Base-by-base conservation (phyloP, 495 filamentous ascomycete genomes). In the Hypomontagnella submonticulosa region DNA sequence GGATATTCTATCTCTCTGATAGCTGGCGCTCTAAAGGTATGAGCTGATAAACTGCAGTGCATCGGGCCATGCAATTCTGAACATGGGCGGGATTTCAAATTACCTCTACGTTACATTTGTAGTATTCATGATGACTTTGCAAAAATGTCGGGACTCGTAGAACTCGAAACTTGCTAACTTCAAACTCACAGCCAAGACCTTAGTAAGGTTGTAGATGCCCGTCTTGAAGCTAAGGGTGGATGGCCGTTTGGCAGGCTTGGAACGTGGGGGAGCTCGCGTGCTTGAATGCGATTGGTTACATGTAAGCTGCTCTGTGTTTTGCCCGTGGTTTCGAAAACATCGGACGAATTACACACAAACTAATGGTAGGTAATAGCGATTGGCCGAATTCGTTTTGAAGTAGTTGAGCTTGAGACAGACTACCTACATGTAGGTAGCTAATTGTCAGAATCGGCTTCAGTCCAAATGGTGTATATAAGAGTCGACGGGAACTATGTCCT, bases 221-320 rank as follows among this genome's bases (percentile, higher is more conserved):
- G 38, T 36, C 46, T 49, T 57, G 57, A 56, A 50, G 40, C 33
- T 10, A 13, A 19, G 11, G 36, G 20, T 15, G 16, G 5, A 16
- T 23, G 47, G 47, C 49, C 12, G 20, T 12, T 23, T 52, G 30
- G 12, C 44, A 43, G 54, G 20, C 42, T 40, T 32, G 55, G 61
- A 65, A 65, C 50, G 51, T 64, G 61, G 55, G 38, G 38, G 38
- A 40, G n/a, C 16, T 12, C 13, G 18, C 7, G 48, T 47, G 20
- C 30, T 60, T n/a, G 7, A 38, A 69, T 69, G 66, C 66, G 66
- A 69, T 69, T 69, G 60, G 66, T n/a, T 53, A 9, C 44, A 3
- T 33, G 47, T 18, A n/a, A 34, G 18, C 13, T 20, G 34, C 19
- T 44, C 12, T 37, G 20, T 41, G 66, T 69, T 69, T 69, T 64